Base-by-base conservation (phyloP, 2,329 filamentous ascomycete genomes). In the Ceratocystiopsis sp. region DNA sequence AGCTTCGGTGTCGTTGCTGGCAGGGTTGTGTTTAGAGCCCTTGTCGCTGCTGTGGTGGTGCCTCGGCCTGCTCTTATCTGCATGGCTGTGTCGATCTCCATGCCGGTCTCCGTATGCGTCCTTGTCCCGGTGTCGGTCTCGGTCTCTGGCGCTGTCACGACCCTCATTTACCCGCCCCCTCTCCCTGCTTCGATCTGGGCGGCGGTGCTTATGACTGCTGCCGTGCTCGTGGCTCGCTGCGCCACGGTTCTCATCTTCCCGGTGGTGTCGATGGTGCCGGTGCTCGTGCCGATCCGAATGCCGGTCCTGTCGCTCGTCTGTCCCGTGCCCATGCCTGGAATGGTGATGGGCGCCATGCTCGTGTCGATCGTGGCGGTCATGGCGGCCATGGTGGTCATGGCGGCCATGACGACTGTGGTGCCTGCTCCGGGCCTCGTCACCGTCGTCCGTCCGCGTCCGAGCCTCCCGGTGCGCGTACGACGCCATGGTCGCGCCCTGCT, bases 1-100 rank as follows among this genome's bases (percentile, higher is more conserved):
- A 35, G 52, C 44, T 33, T 35, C 29, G n/a, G 40, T 15, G 16
- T 45, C 46, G 3, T 42, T 37, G 16, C 18, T 19, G 12, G 37
- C 42, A n/a, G 25, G 15, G 8, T 41, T 40, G 2, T 29, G 37
- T 19, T 29, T 32, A 14, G 44, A 9, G 6, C 42, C 45, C 34
- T 44, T 32, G 19, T 45, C 43, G 4, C 34, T 40, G 15, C 34
- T 37, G n/a, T 38, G 19, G n/a, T 38, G 19, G 35, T 35, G 37
- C 34, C 25, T 18, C 35, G 5, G 37, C 13, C 21, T 17, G 40
- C n/a, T 37, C n/a, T n/a, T 37, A 33, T 15, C 38, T 18, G 33
- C 38, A 13, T 10, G 25, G 25, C 25, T 29, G 25, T 29, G 10
- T 10, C 25, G 6, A 4, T 29, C 25, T 29, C 25, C 2, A 8